Evolutionary conservation across 2,329 filamentous ascomycete genomes (phyloP), one percentile per base, ranked within the genome.

Genomic region (Westerdykella sp.): DNA sequence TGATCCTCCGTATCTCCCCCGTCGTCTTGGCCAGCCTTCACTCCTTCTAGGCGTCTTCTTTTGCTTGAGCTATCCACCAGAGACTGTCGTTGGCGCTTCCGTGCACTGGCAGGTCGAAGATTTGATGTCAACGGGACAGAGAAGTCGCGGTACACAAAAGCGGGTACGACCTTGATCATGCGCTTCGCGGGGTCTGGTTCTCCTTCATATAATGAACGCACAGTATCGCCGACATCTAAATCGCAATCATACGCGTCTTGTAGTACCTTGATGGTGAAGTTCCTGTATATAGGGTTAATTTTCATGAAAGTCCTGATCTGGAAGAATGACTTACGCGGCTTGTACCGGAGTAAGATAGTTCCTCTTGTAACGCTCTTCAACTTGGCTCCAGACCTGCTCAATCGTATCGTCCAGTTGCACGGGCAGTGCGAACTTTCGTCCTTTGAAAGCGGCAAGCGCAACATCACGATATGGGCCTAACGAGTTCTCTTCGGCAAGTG

Each of bases 191-290:
- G 51, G 37, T 63, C 54, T 1, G 45, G 45, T 37, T 63, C 59
- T 40, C 50, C 55, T 34, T 57, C 62, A 41, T 63, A 67, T 31
- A 66, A 62, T 40, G 56, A 51, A 34, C 51, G 47, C 32, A 68
- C 63, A 5, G 60, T 63, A 47, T 68, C 63, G 38, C 54, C 45
- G 23, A 67, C 36, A 47, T 64, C 62, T 15, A 68, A 55, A 41
- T 67, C 65, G 52, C 59, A 65, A 39, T 60, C 62, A 46, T 59
- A 59, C 28, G 49, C 56, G 44, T 65, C 62, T 41, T 65, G 62
- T 7, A 68, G 50, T 44, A 64, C 65, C 45, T 63, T 62, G 55
- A 67, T 63, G 32, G 50, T 54, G 47, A 63, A 67, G 28, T 47
- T 43, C 13, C 56, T 64, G 39, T 15, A 32, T 23, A 21, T 25